Percentiles rank a stretch among this genome's conserved stretches.
Conservation (phyloP, 73 alveolate genomes). For the Paraurostyla sp. region DNA sequence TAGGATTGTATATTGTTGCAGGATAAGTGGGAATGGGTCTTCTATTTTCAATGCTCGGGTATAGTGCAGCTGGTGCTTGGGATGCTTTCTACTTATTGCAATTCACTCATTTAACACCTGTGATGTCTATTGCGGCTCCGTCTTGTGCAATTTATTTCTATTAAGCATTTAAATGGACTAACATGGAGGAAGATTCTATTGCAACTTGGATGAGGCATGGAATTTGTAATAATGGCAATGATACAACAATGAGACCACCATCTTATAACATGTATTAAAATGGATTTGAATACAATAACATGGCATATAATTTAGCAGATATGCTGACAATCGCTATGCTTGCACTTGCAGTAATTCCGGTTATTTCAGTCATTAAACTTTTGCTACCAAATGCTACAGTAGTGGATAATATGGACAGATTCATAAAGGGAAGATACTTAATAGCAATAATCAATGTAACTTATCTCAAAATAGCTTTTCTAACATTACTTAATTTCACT, state of each 20-base stretch:
- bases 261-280: slow-evolving; percentile 1
- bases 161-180: slow-evolving; percentile 41
- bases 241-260: slow-evolving; percentile 26
- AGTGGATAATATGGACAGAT: slow-evolving; percentile 34
- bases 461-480: slow-evolving; percentile 24
- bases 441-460: slow-evolving; percentile 39
- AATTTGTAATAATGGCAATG: slow-evolving; percentile 17
- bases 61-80: slow-evolving; percentile 55
- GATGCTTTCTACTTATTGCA: slow-evolving; percentile 44
- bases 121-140: slow-evolving; percentile 15
- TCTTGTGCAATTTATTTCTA: slow-evolving; percentile 50
- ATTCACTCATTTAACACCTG: slow-evolving; percentile 18
- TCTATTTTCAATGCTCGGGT: not conserved
- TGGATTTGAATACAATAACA: slow-evolving; percentile 11
- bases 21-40: slow-evolving; percentile 33
- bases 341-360: slow-evolving; percentile 30
- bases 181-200: slow-evolving; percentile 15
- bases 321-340: slow-evolving; percentile 1
- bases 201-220: slow-evolving; percentile 50
- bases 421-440: not conserved
- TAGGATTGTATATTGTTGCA: slow-evolving; percentile 23
- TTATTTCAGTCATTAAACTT: slow-evolving; percentile 1
- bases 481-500: slow-evolving; percentile 36
- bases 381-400: slow-evolving; percentile 32
- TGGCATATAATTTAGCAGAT: slow-evolving; percentile 43